Base-by-base conservation (phyloP, 495 filamentous ascomycete genomes). In the Beverwykella pulmonaria region DNA sequence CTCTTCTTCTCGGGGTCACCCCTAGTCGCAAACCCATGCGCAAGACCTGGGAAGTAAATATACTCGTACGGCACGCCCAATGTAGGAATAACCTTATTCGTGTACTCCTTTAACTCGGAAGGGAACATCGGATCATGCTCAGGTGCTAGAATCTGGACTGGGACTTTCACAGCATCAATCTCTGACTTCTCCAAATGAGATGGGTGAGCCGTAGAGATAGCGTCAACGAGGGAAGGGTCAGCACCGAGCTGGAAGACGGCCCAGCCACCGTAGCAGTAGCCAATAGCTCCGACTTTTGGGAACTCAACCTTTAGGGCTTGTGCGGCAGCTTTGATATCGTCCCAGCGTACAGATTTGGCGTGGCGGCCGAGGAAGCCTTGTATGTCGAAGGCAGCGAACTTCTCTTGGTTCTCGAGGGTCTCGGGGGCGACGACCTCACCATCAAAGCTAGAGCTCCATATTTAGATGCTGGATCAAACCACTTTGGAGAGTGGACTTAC, bases 11-110 rank as follows among this genome's bases (percentile, higher is more conserved):
- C 58, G 15, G 26, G 41, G 36, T 39, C 22, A 23, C 25, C 58
- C 22, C 58, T 46, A 22, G 20, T 46, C 17, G 6, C 20, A 30
- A 61, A 61, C 30, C 2, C 23, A 59, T 44, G 30, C 20, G 9
- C 55, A 7, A 59, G 32, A 22, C 55, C 55, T 15, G 30, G 55
- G 20, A 59, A 59, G 26, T 44, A 59, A 4, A 6, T 2, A 25
- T 46, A 59, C 2, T 46, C 36, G 46, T 46, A 59, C 32, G 32
- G 55, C 36, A 41, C 2, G 9, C 55, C 53, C 29, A 32, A 32
- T 15, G 53, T 55, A 4, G 53, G 53, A 55, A 55, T 55, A 8
- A 55, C 53, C n/a, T 55, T 25, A 55, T 55, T 55, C 12, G 53
- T 25, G 32, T 55, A 55, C 53, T 15, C 32, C 27, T 55, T 55